Evolutionary conservation across 108 stramenopile species (phyloP).

Genomic region (Stephanodiscus minutulus): DNA sequence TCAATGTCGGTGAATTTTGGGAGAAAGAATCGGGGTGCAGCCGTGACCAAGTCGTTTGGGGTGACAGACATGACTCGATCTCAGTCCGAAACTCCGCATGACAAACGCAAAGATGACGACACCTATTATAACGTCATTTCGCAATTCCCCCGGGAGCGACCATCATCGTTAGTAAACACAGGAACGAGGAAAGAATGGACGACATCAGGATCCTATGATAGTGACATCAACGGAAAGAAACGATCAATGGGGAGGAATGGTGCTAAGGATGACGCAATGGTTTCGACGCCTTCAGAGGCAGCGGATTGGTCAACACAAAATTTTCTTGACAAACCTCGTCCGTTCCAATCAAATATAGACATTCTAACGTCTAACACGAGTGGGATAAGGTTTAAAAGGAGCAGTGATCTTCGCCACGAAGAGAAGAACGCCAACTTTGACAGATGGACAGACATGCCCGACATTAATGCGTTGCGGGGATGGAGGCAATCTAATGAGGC

Average conservation of each 20-base stretch:
- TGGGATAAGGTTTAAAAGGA: conserved; percentile 1
- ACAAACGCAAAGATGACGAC: background rate
- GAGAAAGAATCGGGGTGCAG: too few species aligned
- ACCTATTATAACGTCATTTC: background rate
- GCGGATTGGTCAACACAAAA: background rate
- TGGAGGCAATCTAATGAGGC: background rate
- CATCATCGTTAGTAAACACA: background rate
- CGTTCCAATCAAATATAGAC: conserved; percentile 8
- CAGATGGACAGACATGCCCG: conserved; percentile 8
- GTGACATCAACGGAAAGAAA: background rate
- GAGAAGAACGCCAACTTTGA: conserved; percentile 10
- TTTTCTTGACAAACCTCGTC: conserved; percentile 10
- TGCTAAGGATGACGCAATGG: background rate
- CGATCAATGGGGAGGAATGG: background rate
- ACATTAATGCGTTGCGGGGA: background rate
- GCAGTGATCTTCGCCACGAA: background rate
- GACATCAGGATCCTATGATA: background rate
- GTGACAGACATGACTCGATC: too few species aligned
- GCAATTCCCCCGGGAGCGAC: background rate
- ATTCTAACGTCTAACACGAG: conserved; percentile 2
- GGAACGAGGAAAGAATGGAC: conserved; percentile 4
- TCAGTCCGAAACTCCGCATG: too few species aligned
- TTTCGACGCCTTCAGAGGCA: background rate
- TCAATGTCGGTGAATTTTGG: background rate
- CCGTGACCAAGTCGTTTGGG: too few species aligned